These are phyloP conservation scores for Thinopyrum obtusiflorum DNA, from an alignment of 202 grass and related monocot species.

Conservation along the genomic window DNA sequence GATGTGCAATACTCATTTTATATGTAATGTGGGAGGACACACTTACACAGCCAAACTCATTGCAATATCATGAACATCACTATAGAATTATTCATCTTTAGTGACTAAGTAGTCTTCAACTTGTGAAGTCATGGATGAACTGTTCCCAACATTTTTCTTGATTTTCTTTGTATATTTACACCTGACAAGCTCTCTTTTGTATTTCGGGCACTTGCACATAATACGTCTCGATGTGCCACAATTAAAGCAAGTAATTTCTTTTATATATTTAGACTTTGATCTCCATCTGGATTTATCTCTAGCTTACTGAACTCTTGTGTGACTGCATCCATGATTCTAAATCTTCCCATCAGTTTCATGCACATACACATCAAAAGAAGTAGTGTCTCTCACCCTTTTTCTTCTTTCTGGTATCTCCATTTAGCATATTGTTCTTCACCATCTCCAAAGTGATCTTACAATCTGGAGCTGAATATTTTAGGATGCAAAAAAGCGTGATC, in stretches of 20 bases:
- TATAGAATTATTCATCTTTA: neutral
- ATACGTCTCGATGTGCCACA: neutral
- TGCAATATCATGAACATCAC: neutral
- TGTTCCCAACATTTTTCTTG: neutral
- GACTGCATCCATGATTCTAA: neutral
- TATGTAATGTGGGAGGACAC: neutral
- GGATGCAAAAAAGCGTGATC: neutral
- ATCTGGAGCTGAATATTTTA: neutral
- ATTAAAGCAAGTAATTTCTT: neutral
- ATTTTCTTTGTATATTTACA: neutral
- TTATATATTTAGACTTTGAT: neutral
- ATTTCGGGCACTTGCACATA: neutral
- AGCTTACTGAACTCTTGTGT: neutral
- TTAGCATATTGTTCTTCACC: neutral
- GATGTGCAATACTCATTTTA: neutral
- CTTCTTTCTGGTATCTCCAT: neutral
- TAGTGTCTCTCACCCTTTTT: neutral
- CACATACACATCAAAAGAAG: neutral
- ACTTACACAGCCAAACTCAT: neutral
- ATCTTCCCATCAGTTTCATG: neutral
- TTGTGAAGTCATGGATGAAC: neutral
- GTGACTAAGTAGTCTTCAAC: neutral
- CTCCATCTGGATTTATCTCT: neutral
- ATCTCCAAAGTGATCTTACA: neutral
- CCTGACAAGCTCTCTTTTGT: neutral